Evolutionary conservation across 306 rosid species (phyloP).

Genomic region (Citrullus amarus): DNA sequence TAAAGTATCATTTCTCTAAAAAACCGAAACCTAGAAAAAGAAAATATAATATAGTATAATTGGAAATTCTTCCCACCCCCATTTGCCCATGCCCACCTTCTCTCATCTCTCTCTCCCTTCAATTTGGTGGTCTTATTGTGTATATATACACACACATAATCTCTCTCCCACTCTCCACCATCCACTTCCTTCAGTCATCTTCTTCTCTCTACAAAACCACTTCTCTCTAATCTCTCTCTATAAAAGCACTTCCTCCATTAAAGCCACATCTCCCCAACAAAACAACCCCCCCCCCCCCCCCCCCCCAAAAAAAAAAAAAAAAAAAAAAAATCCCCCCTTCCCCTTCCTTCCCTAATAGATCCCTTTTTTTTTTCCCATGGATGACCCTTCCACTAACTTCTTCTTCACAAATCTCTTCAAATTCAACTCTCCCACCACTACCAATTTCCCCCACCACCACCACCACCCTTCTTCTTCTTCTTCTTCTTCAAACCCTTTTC

Average conservation of each 20-base stretch:
- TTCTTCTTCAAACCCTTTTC: slow-evolving; percentile 11
- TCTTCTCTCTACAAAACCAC: slow-evolving; percentile 37
- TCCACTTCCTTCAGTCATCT: slow-evolving; percentile 76
- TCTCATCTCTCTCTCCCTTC: neutral
- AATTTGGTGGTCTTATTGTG: neutral
- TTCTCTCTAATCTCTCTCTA: slow-evolving; percentile 25
- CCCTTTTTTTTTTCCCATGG: slow-evolving; percentile 19
- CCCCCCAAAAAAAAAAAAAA: neutral
- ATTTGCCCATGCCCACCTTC: neutral
- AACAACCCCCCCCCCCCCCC: neutral
- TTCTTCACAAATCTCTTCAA: slow-evolving; percentile 14
- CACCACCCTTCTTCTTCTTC: neutral
- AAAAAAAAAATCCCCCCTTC: neutral
- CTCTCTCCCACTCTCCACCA: slow-evolving; percentile 40
- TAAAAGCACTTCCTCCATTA: slow-evolving; percentile 25
- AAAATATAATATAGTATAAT: neutral
- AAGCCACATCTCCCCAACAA: slow-evolving; percentile 4
- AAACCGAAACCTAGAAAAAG: neutral
- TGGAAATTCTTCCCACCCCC: neutral
- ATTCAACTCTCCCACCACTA: slow-evolving; percentile 20
- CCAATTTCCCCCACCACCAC: slow-evolving; percentile 7
- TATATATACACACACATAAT: neutral
- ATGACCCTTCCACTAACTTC: slow-evolving; percentile 21
- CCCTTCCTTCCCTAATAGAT: neutral
- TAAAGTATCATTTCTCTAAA: too few species aligned